These are phyloP conservation scores for Fomitopsis schrenkii DNA, from an alignment of 1,284 basidiomycete genomes.

Conservation along the genomic window DNA sequence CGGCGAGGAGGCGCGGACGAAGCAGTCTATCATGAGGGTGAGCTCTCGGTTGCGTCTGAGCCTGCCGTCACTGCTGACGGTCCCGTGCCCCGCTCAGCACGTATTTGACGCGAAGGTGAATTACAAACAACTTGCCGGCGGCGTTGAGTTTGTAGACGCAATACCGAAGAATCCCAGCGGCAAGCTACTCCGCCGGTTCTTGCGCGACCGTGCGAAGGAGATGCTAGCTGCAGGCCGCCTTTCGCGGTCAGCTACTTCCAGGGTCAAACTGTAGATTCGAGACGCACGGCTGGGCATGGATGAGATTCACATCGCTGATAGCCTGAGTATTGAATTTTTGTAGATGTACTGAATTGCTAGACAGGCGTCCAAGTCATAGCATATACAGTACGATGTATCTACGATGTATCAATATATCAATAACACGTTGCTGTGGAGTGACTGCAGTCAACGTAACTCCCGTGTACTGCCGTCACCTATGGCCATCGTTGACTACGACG, in stretches of 20 bases:
- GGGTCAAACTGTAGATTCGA: neutral
- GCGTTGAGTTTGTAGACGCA: constrained; percentile 20
- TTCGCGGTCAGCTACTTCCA: neutral
- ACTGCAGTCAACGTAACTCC: neutral
- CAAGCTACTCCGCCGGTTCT: constrained; percentile 20
- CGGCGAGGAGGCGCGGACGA: constrained; percentile 7
- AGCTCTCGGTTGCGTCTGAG: constrained; percentile 23
- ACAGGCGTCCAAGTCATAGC: no score
- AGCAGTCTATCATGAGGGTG: constrained; percentile 31
- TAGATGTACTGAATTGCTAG: neutral
- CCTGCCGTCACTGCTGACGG: neutral
- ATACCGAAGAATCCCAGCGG: constrained; percentile 25
- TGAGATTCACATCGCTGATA: neutral
- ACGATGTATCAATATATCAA: neutral
- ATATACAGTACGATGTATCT: no score
- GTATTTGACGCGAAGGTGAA: constrained; percentile 19
- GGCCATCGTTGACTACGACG: no score
- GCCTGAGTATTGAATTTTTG: neutral
- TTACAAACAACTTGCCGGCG: constrained; percentile 20
- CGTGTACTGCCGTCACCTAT: no score
- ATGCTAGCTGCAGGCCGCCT: constrained; percentile 5
- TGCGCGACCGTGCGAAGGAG: constrained; percentile 21
- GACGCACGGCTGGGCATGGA: neutral
- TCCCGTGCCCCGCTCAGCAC: constrained; percentile 7
- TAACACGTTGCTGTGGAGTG: neutral